phyloP scores from a whole-genome alignment of 2,329 filamentous ascomycete species.

The Colletotrichum trifolii region DNA sequence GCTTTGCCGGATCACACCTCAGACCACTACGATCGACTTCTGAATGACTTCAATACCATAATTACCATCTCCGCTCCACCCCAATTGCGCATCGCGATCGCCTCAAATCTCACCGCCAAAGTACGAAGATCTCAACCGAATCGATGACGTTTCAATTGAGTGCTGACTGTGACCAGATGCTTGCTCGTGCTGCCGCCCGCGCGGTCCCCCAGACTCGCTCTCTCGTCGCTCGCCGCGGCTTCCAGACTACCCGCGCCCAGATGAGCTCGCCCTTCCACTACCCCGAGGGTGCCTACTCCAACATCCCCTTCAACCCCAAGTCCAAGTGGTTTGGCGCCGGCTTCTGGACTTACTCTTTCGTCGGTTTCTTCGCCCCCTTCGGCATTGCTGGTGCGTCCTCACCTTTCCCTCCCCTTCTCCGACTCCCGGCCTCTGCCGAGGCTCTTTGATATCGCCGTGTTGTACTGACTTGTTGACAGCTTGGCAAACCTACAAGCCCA shows the following conservation, averaged over 20 bases:
- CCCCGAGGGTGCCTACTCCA: slow-evolving; percentile 92
- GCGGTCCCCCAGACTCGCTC: slow-evolving; percentile 71
- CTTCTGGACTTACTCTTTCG: slow-evolving; percentile 79
- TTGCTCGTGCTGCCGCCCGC: slow-evolving; percentile 76
- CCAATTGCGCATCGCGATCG: slow-evolving; percentile 32
- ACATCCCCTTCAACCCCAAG: slow-evolving; percentile 96
- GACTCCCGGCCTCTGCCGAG: slow-evolving; percentile 2
- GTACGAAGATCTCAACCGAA: neutral
- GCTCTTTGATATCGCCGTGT: neutral
- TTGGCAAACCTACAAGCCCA: slow-evolving; percentile 62
- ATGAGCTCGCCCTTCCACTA: slow-evolving; percentile 96
- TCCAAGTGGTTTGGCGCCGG: slow-evolving; percentile 84
- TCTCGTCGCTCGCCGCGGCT: slow-evolving; percentile 87
- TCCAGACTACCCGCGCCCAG: slow-evolving; percentile 89
- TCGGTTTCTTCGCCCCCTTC: slow-evolving; percentile 71
- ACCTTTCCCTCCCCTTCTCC: slow-evolving; percentile 37
- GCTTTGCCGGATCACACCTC: slow-evolving; percentile 31
- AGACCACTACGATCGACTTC: slow-evolving; percentile 29
- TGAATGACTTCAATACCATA: slow-evolving; percentile 35
- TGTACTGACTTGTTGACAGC: slow-evolving; percentile 50
- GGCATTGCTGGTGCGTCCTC: slow-evolving; percentile 67
- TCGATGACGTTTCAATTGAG: slow-evolving; percentile 18
- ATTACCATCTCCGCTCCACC: slow-evolving; percentile 12
- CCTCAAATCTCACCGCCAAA: slow-evolving; percentile 27
- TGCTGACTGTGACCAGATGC: slow-evolving; percentile 75